Percentiles rank a stretch among this genome's conserved stretches.
phyloP scores from a whole-genome alignment of 768 basidiomycete species.

The Filobasidium wieringae region DNA sequence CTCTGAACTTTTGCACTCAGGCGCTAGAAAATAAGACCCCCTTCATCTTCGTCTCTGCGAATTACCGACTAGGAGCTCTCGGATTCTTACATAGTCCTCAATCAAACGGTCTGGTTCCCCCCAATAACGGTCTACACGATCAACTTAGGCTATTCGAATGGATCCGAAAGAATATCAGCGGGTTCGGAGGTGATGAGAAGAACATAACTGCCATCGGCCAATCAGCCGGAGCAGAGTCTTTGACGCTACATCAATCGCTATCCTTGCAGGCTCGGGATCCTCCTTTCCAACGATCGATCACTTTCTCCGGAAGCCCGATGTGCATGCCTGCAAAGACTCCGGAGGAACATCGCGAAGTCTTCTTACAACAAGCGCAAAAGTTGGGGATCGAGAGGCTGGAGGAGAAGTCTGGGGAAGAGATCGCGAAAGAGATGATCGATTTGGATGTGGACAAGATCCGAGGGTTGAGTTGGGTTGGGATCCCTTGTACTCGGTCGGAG shows the following conservation, averaged over 20 bases:
- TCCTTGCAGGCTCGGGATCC: not conserved
- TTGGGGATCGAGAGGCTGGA: not conserved
- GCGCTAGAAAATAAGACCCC: not conserved
- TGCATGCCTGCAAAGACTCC: constrained; percentile 9
- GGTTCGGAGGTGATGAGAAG: constrained; percentile 14
- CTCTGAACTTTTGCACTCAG: not conserved
- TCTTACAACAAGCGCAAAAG: not conserved
- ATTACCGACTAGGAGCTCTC: constrained; percentile 15
- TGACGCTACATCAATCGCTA: not conserved
- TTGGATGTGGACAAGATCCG: constrained; percentile 1
- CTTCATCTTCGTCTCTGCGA: constrained; percentile 14
- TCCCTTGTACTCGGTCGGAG: constrained; percentile 1
- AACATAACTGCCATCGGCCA: constrained; percentile 17
- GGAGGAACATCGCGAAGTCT: not conserved
- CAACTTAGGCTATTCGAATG: constrained; percentile 11
- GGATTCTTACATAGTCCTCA: constrained; percentile 8
- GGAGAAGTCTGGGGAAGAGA: not conserved
- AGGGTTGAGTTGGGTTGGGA: constrained; percentile 1
- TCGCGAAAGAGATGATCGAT: not conserved
- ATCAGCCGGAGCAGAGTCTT: constrained; percentile 8
- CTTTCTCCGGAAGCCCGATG: constrained; percentile 3
- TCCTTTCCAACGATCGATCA: not conserved
- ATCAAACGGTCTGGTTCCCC: not conserved
- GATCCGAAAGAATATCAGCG: constrained; percentile 9
- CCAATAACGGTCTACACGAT: constrained; percentile 15